phyloP scores from a whole-genome alignment of 2,329 filamentous ascomycete genomes.

The Xylariaceae sp. region DNA sequence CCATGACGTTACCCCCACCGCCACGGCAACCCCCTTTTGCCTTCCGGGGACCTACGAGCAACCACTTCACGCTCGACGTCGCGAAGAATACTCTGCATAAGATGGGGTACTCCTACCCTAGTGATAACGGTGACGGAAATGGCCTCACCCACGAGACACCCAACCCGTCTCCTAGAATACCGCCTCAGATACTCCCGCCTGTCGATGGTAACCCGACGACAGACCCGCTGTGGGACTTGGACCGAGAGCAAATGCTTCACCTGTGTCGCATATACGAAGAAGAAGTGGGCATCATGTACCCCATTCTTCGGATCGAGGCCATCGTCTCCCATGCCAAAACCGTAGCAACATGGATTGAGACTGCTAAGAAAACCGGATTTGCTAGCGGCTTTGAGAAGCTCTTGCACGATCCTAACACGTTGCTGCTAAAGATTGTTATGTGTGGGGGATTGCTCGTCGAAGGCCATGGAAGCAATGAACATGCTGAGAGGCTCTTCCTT shows the following conservation, averaged over 20 bases:
- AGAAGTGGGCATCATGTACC: constrained; percentile 90
- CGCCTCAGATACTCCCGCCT: constrained; percentile 36
- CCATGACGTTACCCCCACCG: constrained; percentile 42
- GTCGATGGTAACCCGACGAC: constrained; percentile 23
- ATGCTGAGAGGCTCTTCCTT: constrained; percentile 67
- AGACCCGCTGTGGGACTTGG: constrained; percentile 78
- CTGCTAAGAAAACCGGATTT: constrained; percentile 34
- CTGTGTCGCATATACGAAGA: constrained; percentile 79
- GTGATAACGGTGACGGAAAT: constrained; percentile 58
- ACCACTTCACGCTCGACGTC: constrained; percentile 77
- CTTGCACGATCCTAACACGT: constrained; percentile 51
- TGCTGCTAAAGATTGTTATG: constrained; percentile 76
- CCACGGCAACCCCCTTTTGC: constrained; percentile 61
- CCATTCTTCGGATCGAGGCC: constrained; percentile 68
- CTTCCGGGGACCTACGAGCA: constrained; percentile 82
- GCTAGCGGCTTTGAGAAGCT: constrained; percentile 32
- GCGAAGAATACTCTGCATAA: constrained; percentile 81
- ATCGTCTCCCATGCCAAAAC: constrained; percentile 65
- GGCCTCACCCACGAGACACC: constrained; percentile 38
- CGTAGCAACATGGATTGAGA: constrained; percentile 68
- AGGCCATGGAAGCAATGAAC: constrained; percentile 69
- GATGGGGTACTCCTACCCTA: constrained; percentile 73
- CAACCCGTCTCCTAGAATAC: constrained; percentile 32
- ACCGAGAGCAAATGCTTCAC: constrained; percentile 72
- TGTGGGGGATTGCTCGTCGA: constrained; percentile 74